Base-by-base conservation (phyloP, 2,329 filamentous ascomycete genomes). In the Sporothrix variecibatus region DNA sequence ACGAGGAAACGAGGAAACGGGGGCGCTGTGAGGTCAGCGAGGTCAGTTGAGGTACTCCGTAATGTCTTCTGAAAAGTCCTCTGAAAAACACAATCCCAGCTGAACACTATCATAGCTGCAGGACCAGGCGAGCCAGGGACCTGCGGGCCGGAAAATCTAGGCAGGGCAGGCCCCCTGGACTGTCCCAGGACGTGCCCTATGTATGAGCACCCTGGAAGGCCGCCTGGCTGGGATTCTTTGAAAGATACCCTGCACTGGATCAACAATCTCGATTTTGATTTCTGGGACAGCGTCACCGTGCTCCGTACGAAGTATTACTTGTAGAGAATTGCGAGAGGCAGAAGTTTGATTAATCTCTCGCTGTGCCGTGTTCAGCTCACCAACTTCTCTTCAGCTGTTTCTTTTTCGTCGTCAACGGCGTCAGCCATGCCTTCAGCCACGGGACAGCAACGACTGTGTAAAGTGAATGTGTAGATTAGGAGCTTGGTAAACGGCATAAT, bases 161-260 rank as follows among this genome's bases (percentile, higher is more conserved):
- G 56, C 26, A 58, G 56, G 56, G 56, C 26, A 58, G 56, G 28
- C 56, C 56, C 56, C 56, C 26, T 60, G 56, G 56, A 60, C 56
- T 5, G 56, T 15, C 28, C 28, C 12, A 34, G 28, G 56, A 34
- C 56, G 56, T 17, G 56, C 56, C 56, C 56, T 60, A 34, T 28
- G 26, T 60, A 34, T 28, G 26, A 28, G n/a, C n/a, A 56, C 12
- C 56, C 56, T 60, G 28, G 56, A 26, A 3, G 28, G 12, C 12
- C 28, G 12, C 28, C 31, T n/a, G 34, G 60, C 34, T 64, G 34
- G 56, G 28, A n/a, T n/a, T n/a, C n/a, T n/a, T n/a, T n/a, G n/a
- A 20, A 58, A 15, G 4, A 28, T 31, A 17, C 53, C 56, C 60
- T 64, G 60, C 20, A 40, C 7, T 40, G 34, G 60, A 64, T 40